Evolutionary conservation across 2,329 filamentous ascomycete genomes (phyloP).

Genomic region (Beauveria brongniartii): DNA sequence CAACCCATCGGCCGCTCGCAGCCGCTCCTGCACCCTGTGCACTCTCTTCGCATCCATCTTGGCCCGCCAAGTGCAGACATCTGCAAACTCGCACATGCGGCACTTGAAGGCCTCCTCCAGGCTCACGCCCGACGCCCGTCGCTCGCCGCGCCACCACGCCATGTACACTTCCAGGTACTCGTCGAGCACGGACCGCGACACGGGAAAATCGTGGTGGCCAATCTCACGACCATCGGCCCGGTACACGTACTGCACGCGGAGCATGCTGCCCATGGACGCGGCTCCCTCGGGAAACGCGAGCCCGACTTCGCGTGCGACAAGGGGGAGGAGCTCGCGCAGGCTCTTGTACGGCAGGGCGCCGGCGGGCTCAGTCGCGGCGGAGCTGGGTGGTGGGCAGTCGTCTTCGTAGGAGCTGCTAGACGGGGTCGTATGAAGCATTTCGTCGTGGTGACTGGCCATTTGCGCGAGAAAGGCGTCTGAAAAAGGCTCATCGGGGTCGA

Average conservation of each 20-base stretch:
- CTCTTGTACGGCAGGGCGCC: slow-evolving; percentile 39
- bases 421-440: slow-evolving; percentile 47
- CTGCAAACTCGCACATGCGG: slow-evolving; percentile 71
- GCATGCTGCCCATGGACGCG: slow-evolving; percentile 39
- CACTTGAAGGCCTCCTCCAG: slow-evolving; percentile 89
- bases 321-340: slow-evolving; percentile 36
- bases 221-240: slow-evolving; percentile 44
- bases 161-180: slow-evolving; percentile 62
- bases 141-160: slow-evolving; percentile 79
- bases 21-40: slow-evolving; percentile 18
- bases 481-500: slow-evolving; percentile 59
- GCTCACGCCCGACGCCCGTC: slow-evolving; percentile 64
- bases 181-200: slow-evolving; percentile 56
- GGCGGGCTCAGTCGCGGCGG: slow-evolving; percentile 9
- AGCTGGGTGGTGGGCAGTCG: background rate
- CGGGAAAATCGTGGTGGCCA: slow-evolving; percentile 53
- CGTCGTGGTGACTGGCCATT: slow-evolving; percentile 60
- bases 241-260: slow-evolving; percentile 47
- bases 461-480: slow-evolving; percentile 74
- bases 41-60: slow-evolving; percentile 54
- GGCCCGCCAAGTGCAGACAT: slow-evolving; percentile 69
- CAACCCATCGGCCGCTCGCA: slow-evolving; percentile 13
- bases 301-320: slow-evolving; percentile 39
- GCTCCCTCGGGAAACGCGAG: slow-evolving; percentile 46
- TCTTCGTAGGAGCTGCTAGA: slow-evolving; percentile 23